Percentiles rank a stretch among this genome's conserved stretches.
Conservation (phyloP, 495 filamentous ascomycete genomes). For the Penicillium herquei region DNA sequence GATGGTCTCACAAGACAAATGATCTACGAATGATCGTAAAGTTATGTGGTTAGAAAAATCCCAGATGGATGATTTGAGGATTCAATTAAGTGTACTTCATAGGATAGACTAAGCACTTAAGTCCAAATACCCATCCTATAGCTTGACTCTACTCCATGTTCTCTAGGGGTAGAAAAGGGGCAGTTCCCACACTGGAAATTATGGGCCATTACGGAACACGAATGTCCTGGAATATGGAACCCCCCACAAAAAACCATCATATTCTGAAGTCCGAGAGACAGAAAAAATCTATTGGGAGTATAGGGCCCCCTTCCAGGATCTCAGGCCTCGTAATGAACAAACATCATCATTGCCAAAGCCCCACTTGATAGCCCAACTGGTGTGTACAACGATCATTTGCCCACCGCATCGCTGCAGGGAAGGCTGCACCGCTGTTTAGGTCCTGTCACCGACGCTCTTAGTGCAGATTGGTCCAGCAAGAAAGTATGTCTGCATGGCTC, state of each 20-base stretch:
- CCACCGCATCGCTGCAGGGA: conserved; percentile 18
- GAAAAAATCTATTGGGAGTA: neutral
- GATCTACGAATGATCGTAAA: conserved; percentile 37
- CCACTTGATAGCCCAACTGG: conserved; percentile 26
- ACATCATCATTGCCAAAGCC: conserved; percentile 22
- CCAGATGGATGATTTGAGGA: neutral
- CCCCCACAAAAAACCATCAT: too few species aligned
- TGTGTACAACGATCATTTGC: conserved; percentile 45
- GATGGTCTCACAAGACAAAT: conserved; percentile 30
- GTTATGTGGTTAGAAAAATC: conserved; percentile 14
- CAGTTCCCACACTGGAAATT: too few species aligned
- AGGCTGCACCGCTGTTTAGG: conserved; percentile 25
- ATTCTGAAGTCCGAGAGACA: neutral
- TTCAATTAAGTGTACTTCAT: neutral
- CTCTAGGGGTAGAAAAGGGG: too few species aligned
- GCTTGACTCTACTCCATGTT: too few species aligned
- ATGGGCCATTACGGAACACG: too few species aligned
- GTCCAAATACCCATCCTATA: too few species aligned
- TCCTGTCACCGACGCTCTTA: conserved; percentile 17
- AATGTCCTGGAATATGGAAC: too few species aligned
- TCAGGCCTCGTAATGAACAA: conserved; percentile 21
- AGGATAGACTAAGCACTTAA: neutral
- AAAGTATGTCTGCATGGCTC: neutral
- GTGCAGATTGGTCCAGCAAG: conserved; percentile 20
- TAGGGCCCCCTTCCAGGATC: conserved; percentile 9